Percentiles rank a stretch among this genome's conserved stretches.
Conservation (phyloP, 2,329 filamentous ascomycete genomes). For the Ceratocystis huliohia region DNA sequence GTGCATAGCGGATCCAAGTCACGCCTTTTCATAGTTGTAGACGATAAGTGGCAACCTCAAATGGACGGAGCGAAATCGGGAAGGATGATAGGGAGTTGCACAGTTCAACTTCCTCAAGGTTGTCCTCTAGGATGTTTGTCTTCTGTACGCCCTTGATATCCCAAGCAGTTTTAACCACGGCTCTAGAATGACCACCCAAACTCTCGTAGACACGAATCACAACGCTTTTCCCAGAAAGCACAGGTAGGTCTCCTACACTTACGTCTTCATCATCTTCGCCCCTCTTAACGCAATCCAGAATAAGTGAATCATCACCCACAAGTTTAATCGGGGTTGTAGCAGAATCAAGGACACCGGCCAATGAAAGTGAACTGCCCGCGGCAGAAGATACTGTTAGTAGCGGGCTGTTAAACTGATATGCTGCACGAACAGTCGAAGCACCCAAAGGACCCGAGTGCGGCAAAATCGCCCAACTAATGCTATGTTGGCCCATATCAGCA, state of each 20-base stretch:
- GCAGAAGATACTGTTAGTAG: constrained; percentile 32
- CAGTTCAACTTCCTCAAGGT: constrained; percentile 52
- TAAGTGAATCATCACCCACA: constrained; percentile 51
- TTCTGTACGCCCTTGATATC: constrained; percentile 66
- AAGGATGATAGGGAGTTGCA: constrained; percentile 34
- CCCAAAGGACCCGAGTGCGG: constrained; percentile 66
- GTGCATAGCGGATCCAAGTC: neutral
- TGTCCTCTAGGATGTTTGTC: constrained; percentile 81
- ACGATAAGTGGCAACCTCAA: constrained; percentile 75
- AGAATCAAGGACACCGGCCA: constrained; percentile 22
- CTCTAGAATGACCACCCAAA: constrained; percentile 67
- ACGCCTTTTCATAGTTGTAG: constrained; percentile 33
- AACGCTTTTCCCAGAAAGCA: constrained; percentile 61
- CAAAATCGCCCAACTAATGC: constrained; percentile 80
- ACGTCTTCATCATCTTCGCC: constrained; percentile 79
- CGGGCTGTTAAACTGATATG: constrained; percentile 82
- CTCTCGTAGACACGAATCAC: constrained; percentile 81
- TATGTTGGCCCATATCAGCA: constrained; percentile 84
- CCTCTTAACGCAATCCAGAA: constrained; percentile 84
- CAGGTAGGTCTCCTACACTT: constrained; percentile 44
- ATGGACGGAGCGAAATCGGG: constrained; percentile 56
- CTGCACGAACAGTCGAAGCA: constrained; percentile 63
- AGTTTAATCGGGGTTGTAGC: constrained; percentile 47
- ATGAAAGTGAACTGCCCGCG: constrained; percentile 22
- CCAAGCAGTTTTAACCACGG: constrained; percentile 54